A percentile compares a stretch with the other conserved stretches of the same genome.
These are phyloP conservation scores for Nannochloris sp. DNA, from an alignment of 139 green algal species.

Conservation along the genomic window DNA sequence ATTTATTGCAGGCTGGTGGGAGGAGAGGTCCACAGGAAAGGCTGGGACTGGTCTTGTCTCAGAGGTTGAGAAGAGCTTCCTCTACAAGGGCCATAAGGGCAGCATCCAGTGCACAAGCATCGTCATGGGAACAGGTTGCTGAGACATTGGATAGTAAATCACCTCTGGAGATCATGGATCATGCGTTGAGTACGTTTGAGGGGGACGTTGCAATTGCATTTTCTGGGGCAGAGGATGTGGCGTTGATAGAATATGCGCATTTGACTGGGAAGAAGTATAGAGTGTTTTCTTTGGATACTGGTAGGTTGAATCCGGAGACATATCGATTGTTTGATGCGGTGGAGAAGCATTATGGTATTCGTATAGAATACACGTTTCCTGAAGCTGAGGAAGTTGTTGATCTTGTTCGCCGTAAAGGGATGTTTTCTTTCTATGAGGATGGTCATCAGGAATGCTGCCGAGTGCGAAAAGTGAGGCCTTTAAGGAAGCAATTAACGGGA, in stretches of 20 bases:
- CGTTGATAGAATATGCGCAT: conserved; percentile 94
- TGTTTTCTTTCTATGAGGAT: conserved; percentile 98
- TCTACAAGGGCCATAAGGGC: not conserved
- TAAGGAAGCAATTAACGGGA: conserved; percentile 77
- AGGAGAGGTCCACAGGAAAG: too few species aligned
- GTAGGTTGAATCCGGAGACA: conserved; percentile 94
- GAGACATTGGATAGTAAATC: conserved; percentile 65
- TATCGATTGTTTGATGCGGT: conserved; percentile 89
- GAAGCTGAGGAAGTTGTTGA: conserved; percentile 78
- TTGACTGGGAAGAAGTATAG: conserved; percentile 87
- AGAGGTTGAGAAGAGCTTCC: not conserved
- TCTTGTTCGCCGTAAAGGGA: conserved; percentile 89
- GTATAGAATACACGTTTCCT: conserved; percentile 98
- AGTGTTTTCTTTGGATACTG: conserved; percentile 97
- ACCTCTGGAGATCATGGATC: conserved; percentile 91
- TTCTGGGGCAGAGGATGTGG: conserved; percentile 92
- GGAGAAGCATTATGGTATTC: conserved; percentile 96
- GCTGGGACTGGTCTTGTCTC: too few species aligned
- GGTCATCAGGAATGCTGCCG: conserved; percentile 95
- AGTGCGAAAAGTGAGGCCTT: conserved; percentile 83
- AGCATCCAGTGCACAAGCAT: conserved; percentile 8
- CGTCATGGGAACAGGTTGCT: conserved; percentile 51
- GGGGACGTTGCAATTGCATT: conserved; percentile 88
- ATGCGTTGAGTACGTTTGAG: conserved; percentile 83
- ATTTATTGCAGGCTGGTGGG: too few species aligned